These are phyloP conservation scores for Haematococcus lacustris DNA, from an alignment of 139 green algal species.

Conservation along the genomic window DNA sequence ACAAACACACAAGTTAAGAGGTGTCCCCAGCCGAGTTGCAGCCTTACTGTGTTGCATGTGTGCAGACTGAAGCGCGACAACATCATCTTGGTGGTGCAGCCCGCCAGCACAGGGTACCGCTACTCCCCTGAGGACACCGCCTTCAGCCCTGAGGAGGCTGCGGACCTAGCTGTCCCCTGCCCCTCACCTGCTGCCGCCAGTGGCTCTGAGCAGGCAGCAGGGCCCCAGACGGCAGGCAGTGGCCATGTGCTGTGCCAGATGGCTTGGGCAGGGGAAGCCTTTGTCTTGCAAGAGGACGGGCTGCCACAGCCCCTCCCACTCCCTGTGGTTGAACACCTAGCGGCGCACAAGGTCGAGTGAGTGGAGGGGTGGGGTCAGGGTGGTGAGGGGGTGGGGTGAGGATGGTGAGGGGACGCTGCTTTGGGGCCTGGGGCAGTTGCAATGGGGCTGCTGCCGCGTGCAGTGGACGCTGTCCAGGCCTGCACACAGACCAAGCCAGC, in stretches of 20 bases:
- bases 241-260: conserved; percentile 23
- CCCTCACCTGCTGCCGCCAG: neutral
- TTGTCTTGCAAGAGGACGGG: conserved; percentile 14
- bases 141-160: neutral
- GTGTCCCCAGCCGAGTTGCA: too few species aligned
- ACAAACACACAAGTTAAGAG: too few species aligned
- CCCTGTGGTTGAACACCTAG: conserved; percentile 24
- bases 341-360: conserved; percentile 19
- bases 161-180: neutral
- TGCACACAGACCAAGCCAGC: neutral
- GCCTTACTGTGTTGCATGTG: too few species aligned
- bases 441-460: neutral
- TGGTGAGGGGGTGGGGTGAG: neutral
- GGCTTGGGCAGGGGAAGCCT: conserved; percentile 28
- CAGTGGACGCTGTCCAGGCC: neutral
- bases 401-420: neutral
- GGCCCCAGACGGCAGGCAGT: too few species aligned
- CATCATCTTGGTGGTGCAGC: neutral
- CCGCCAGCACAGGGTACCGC: neutral
- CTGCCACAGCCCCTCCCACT: conserved; percentile 7
- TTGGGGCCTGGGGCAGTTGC: neutral
- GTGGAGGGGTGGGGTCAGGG: neutral
- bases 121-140: neutral
- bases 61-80: neutral
- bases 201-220: neutral